A percentile compares a stretch with the other conserved stretches of the same genome.
These are phyloP conservation scores for Angomonas ambiguus DNA, from an alignment of 208 protist genomes.

Conservation along the genomic window DNA sequence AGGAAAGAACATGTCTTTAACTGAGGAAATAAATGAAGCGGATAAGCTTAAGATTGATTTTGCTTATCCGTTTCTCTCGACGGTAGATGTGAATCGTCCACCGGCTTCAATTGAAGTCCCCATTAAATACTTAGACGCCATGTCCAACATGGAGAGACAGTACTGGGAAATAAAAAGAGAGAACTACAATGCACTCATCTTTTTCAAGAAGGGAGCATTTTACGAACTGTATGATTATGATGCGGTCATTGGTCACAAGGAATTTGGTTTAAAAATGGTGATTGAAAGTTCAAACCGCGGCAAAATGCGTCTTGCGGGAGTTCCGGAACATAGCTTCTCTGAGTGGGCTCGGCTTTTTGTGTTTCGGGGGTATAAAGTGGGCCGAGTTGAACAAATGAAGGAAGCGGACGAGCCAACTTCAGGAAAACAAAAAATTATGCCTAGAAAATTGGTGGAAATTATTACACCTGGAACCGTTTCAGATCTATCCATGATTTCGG, in stretches of 20 bases:
- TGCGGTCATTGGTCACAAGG: constrained; percentile 83
- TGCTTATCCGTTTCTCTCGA: constrained; percentile 71
- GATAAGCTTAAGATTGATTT: constrained; percentile 49
- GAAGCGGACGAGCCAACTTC: constrained; percentile 26
- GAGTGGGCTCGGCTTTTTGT: constrained; percentile 93
- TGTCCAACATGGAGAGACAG: constrained; percentile 93
- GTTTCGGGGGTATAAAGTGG: constrained; percentile 90
- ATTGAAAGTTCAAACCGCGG: constrained; percentile 77
- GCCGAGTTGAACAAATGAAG: constrained; percentile 91
- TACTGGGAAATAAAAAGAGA: constrained; percentile 95
- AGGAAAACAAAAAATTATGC: constrained; percentile 60
- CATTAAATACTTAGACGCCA: constrained; percentile 57
- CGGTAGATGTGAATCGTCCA: constrained; percentile 47
- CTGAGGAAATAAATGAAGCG: constrained; percentile 17
- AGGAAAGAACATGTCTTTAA: no score
- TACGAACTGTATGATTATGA: constrained; percentile 96
- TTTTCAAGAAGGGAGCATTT: constrained; percentile 97
- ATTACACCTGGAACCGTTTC: constrained; percentile 91
- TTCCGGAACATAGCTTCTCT: constrained; percentile 89
- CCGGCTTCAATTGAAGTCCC: constrained; percentile 80
- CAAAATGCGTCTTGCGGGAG: constrained; percentile 91
- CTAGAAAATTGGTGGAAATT: constrained; percentile 83
- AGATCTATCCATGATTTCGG: constrained; percentile 78
- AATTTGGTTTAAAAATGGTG: constrained; percentile 94
- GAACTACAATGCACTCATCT: constrained; percentile 91